Percentiles rank a stretch among this genome's conserved stretches.
Conservation (phyloP, 352 stramenopile genomes). For the Phytophthora europaea region DNA sequence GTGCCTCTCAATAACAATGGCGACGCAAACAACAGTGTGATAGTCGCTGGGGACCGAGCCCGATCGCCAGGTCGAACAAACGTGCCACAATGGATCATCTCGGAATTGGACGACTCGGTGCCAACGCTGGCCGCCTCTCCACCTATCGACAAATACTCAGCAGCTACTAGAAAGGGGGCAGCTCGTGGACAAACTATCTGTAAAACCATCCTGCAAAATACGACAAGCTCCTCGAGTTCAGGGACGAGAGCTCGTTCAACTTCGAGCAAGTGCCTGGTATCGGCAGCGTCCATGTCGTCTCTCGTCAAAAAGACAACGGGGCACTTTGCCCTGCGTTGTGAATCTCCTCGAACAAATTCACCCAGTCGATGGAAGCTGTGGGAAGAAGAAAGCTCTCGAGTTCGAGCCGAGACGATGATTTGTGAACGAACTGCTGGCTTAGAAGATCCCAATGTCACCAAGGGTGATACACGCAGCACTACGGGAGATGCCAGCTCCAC, state of each 20-base stretch:
- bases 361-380: conserved; percentile 40
- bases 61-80: conserved; percentile 4
- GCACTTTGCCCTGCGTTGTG: conserved; percentile 3
- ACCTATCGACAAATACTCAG: conserved; percentile 13
- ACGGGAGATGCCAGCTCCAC: conserved; percentile 34
- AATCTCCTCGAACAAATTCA: conserved; percentile 22
- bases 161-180: conserved; percentile 26
- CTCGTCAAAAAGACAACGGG: conserved; percentile 28
- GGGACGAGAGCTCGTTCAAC: conserved; percentile 7
- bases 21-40: background rate
- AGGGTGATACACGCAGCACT: background rate
- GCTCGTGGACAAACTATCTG: conserved; percentile 5
- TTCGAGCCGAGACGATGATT: conserved; percentile 29
- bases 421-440: conserved; percentile 16
- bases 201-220: conserved; percentile 6
- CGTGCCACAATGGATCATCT: conserved; percentile 55
- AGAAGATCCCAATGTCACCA: background rate
- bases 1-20: conserved; percentile 26
- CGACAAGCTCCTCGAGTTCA: conserved; percentile 1
- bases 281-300: conserved; percentile 28
- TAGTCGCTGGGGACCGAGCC: background rate
- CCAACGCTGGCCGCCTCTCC: conserved; percentile 24
- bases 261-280: conserved; percentile 26
- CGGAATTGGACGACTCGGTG: conserved; percentile 59
- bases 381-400: conserved; percentile 19